These are phyloP conservation scores for Serendipita vermifera DNA, from an alignment of 768 basidiomycete species.

Conservation along the genomic window DNA sequence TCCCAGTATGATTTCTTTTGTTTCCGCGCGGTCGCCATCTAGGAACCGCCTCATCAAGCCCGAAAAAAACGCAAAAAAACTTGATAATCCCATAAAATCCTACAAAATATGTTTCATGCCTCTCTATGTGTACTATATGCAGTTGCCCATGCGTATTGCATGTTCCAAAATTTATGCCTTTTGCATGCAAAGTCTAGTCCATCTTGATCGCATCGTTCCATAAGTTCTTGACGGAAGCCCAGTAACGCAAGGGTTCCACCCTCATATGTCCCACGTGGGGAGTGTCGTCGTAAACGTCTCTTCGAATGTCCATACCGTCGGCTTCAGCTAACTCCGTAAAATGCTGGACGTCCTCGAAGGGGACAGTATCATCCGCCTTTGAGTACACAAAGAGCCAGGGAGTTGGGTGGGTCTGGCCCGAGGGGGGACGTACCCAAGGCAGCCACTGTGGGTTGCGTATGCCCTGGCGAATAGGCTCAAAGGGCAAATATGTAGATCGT, in stretches of 20 bases:
- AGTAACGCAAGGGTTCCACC: not conserved
- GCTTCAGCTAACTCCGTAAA: not conserved
- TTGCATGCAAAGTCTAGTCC: not conserved
- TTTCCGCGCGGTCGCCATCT: not conserved
- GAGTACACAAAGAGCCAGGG: not conserved
- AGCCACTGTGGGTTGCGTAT: not conserved
- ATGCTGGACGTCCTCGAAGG: not conserved
- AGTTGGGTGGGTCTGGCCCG: not conserved
- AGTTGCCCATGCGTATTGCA: not conserved
- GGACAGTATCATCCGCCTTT: not conserved
- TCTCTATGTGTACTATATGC: not conserved
- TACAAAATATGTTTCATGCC: not conserved
- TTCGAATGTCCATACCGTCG: not conserved
- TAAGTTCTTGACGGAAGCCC: not conserved
- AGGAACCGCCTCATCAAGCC: not conserved
- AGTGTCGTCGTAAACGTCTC: not conserved
- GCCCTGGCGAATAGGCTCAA: not conserved
- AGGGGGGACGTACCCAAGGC: not conserved
- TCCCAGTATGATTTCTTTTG: not conserved
- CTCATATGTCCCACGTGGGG: not conserved
- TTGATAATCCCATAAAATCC: not conserved
- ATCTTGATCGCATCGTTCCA: not conserved
- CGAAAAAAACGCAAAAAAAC: not conserved
- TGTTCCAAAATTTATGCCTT: not conserved
- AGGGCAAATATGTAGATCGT: not conserved